Base-by-base conservation (phyloP, 1,284 basidiomycete species). In the Cryptococcus neoformans region DNA sequence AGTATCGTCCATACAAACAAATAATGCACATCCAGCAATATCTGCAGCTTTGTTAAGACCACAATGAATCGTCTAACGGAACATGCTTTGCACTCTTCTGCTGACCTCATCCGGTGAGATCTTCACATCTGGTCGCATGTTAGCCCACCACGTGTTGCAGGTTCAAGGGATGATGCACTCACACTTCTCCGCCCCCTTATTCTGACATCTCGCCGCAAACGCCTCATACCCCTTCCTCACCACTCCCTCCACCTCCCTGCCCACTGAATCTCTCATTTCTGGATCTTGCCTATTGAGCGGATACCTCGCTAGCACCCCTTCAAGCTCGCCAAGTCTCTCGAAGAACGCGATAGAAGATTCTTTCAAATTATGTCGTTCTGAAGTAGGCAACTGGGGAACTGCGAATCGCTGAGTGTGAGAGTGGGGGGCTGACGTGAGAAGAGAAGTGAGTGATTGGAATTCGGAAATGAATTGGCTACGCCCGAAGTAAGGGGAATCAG, bases 341-440 rank as follows among this genome's bases (percentile, higher is more conserved):
- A 77, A 78, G 60, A 79, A 79, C 17, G 66, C 55, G 2, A 64
- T 63, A 2, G 73, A 59, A 0, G 68, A 64, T 46, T 79, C 78
- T 65, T 78, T 79, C 34, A 74, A 62, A n/a, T 59, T 41, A 52
- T 73, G 67, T 48, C 72, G 68, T 44, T 78, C 77, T 2, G 64
- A 62, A 11, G 59, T 55, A 37, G 60, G 62, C 16, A 66, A 56
- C 12, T 62, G 58, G 4, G 49, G 39, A 6, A 69, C 65, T 41
- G 64, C 63, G 63, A 70, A 72, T 48, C 69, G 64, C 40, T 62
- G 59, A 16, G 60, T 64, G 58, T 57, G 59, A 7, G 60, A 45
- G 37, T 51, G 14, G 1, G 49, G 39, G 3, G 49, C 37, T 6
- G 60, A 56, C 36, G 62, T 65, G n/a, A 78, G 65, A 3, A 66